Base-by-base conservation (phyloP, 805 yeast genomes). In the Jamesozyma lodderae region DNA sequence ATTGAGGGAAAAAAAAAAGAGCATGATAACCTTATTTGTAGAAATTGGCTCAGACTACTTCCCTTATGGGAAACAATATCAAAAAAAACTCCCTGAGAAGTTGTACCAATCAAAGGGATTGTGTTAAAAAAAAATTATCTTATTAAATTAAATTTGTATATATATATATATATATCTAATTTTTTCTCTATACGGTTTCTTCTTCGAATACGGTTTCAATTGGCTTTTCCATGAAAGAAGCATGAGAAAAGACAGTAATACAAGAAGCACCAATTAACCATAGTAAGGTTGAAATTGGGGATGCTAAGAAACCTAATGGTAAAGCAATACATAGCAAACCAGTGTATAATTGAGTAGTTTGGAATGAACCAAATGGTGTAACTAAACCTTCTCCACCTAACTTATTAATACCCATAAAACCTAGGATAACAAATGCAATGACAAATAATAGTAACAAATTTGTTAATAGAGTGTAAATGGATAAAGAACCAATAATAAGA, bases 201-300 rank as follows among this genome's bases (percentile, higher is more conserved):
- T 86, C 96, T 56, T 87, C 92, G 57, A 90, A 92, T 15, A 90
- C 88, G 27, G 90, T 79, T 66, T 92, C 97, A 43, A 88, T 79
- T 16, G 98, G 98, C 65, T 90, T 92, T 57, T 92, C 97, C 75
- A 92, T 70, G 45, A 90, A 68, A 3, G 88, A 69, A 33, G 96
- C 98, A 62, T 92, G 98, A 3, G 86, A 72, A 33, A 87, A 65
- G 29, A 90, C 83, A 26, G 81, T 60, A 34, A 80, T 80, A 20
- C 81, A 80, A 28, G 92, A 79, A 13, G 94, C 83, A 50, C 95
- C 92, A 49, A 82, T 72, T 49, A 90, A 73, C 97, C 97, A 92
- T 68, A 92, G 70, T 60, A 92, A 60, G 4, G 96, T 83, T 37
- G 90, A 74, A 45, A 92, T 69, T 20, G 97, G 96, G 47, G 90